Percentiles rank a stretch among this genome's conserved stretches.
These are phyloP conservation scores for Kingdonia uniflora DNA, from an alignment of 164 flowering plant genomes.

Conservation along the genomic window DNA sequence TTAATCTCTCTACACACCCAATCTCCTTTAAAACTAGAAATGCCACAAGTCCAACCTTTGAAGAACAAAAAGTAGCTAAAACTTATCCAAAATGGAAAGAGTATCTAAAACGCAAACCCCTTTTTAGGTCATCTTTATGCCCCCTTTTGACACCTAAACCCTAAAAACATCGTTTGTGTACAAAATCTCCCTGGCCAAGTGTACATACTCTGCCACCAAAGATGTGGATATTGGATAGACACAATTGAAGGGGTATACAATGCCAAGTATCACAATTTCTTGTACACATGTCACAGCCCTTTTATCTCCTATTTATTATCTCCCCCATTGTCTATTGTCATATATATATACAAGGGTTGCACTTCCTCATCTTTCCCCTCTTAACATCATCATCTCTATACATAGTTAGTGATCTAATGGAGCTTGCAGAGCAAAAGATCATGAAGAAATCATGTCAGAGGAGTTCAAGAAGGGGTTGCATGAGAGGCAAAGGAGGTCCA, in stretches of 20 bases:
- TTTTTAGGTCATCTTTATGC: not conserved
- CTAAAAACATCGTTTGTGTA: not conserved
- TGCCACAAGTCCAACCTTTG: not conserved
- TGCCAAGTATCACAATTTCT: not conserved
- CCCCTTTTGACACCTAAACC: conserved; percentile 2
- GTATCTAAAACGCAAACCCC: not conserved
- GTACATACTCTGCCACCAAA: not conserved
- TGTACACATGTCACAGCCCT: not conserved
- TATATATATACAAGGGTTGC: not conserved
- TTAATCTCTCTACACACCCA: too few relatives aligned
- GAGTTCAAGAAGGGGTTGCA: conserved; percentile 61
- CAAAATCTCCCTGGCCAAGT: conserved; percentile 4
- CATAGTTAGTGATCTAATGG: not conserved
- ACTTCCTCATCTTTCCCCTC: too few relatives aligned
- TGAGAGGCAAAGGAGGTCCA: conserved; percentile 77
- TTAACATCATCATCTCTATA: not conserved
- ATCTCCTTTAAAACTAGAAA: too few relatives aligned
- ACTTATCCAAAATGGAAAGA: not conserved
- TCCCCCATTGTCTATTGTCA: not conserved
- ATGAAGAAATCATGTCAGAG: conserved; percentile 24
- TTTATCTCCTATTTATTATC: too few relatives aligned
- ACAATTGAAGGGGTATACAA: not conserved
- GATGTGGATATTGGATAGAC: not conserved
- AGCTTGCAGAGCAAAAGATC: conserved; percentile 12
- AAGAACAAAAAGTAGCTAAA: not conserved